Evolutionary conservation across 345 rosid genomes (phyloP), one percentile per base, ranked within the genome.

Genomic region (Sisymbrium irio): DNA sequence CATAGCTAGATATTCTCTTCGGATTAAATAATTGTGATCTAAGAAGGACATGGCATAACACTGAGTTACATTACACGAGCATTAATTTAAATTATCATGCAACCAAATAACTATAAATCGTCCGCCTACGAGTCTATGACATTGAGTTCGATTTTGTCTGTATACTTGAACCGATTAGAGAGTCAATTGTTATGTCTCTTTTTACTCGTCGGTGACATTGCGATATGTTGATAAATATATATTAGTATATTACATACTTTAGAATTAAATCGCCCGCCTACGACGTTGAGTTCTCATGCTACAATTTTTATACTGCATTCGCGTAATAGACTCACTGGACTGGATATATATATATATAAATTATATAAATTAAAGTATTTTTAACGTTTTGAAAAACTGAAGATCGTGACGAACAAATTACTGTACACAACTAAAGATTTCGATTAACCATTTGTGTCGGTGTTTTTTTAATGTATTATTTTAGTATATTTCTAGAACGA

Each of bases 1-100:
- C 42, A 17, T 58, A 36, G 27, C 15, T 56, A 45, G 11, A 57
- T 74, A 57, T 65, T 37, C 47, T 2, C 13, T n/a, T n/a, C 25
- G 30, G 37, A 32, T 67, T 49, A 60, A 32, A 59, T 17, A 27
- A 67, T 50, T 59, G 44, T 44, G 30, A 49, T 75, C 0, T 13
- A 67, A 15, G 46, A 50, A 13, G 40, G 47, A 59, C 62, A 67
- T 75, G 74, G 67, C 73, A 62, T 59, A 67, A 51, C 56, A 60
- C 2, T 20, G 20, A 55, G 40, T 55, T 64, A 28, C 27, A 22
- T 4, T 36, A 18, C 61, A 36, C 9, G 53, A n/a, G 35, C 37
- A n/a, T 28, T 75, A 40, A 28, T 66, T 19, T 60, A 67, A 2
- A 12, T 75, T 50, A 75, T 67, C 78, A 50, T 32, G 56, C 69